Conservation (phyloP, 352 stramenopile genomes). For the Globisporangium acanthophoron region DNA sequence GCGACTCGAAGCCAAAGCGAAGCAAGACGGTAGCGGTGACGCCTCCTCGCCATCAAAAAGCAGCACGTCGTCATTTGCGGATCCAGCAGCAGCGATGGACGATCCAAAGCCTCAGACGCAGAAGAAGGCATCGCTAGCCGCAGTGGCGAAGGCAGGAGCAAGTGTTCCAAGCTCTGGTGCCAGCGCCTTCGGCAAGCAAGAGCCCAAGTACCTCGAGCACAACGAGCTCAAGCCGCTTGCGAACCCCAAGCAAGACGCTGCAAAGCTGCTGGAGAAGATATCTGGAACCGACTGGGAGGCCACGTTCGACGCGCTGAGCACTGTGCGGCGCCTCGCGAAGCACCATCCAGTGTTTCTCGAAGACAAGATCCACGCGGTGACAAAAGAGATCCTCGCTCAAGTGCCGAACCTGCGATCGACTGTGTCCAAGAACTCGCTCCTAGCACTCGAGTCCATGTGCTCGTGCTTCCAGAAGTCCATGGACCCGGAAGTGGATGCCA, state of each 20-base stretch:
- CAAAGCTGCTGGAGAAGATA: constrained; percentile 32
- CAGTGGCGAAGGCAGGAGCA: constrained; percentile 1
- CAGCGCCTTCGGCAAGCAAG: constrained; percentile 34
- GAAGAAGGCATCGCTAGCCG: constrained; percentile 1
- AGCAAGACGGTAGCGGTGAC: constrained; percentile 21
- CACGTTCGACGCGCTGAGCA: constrained; percentile 65
- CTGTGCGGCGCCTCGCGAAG: constrained; percentile 39
- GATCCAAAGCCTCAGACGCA: not conserved
- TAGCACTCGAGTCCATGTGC: constrained; percentile 64
- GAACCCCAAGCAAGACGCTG: constrained; percentile 50
- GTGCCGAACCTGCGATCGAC: constrained; percentile 62
- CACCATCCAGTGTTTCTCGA: constrained; percentile 47
- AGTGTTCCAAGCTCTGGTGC: constrained; percentile 1
- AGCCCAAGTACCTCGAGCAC: constrained; percentile 55
- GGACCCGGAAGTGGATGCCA: constrained; percentile 52
- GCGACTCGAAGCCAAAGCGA: constrained; percentile 55
- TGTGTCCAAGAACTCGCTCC: constrained; percentile 72
- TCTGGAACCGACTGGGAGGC: constrained; percentile 45
- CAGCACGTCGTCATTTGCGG: not conserved
- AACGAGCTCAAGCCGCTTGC: constrained; percentile 53
- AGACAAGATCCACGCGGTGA: constrained; percentile 35
- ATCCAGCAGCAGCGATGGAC: not conserved
- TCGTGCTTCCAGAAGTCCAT: constrained; percentile 33
- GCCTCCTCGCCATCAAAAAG: not conserved
- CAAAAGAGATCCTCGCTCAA: constrained; percentile 52